Evolutionary conservation across 768 basidiomycete genomes (phyloP).

Genomic region (Suillus weaverae): DNA sequence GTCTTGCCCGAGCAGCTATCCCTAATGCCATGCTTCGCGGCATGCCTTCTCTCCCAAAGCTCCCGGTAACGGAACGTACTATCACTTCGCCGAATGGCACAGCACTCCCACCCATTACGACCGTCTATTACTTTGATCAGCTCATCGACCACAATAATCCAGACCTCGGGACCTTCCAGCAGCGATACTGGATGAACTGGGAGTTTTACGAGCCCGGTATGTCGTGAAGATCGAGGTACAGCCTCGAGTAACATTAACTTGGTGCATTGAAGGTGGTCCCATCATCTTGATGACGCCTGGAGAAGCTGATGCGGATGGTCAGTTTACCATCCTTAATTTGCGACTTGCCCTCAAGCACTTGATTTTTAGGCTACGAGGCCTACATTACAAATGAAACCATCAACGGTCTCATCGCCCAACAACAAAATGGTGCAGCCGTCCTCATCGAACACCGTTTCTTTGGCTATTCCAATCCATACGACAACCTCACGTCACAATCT

Average conservation of each 20-base stretch:
- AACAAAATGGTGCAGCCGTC: slow-evolving; percentile 61
- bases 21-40: slow-evolving; percentile 21
- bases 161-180: slow-evolving; percentile 67
- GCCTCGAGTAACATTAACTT: background rate
- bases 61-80: slow-evolving; percentile 13
- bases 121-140: slow-evolving; percentile 33
- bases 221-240: background rate
- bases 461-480: slow-evolving; percentile 68
- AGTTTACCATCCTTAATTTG: background rate
- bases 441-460: slow-evolving; percentile 76
- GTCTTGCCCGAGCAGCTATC: slow-evolving; percentile 15
- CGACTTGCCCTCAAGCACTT: background rate
- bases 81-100: slow-evolving; percentile 26
- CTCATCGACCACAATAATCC: slow-evolving; percentile 51
- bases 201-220: slow-evolving; percentile 61
- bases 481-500: slow-evolving; percentile 58
- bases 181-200: slow-evolving; percentile 70
- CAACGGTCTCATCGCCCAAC: slow-evolving; percentile 64
- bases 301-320: slow-evolving; percentile 53
- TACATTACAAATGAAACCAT: slow-evolving; percentile 67
- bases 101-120: slow-evolving; percentile 24
- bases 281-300: slow-evolving; percentile 53
- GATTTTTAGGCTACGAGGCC: slow-evolving; percentile 29
- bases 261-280: slow-evolving; percentile 22
- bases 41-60: slow-evolving; percentile 14